Percentiles rank a stretch among this genome's conserved stretches.
These are phyloP conservation scores for Hypoxylon cercidicola DNA, from an alignment of 495 filamentous ascomycete genomes.

Conservation along the genomic window DNA sequence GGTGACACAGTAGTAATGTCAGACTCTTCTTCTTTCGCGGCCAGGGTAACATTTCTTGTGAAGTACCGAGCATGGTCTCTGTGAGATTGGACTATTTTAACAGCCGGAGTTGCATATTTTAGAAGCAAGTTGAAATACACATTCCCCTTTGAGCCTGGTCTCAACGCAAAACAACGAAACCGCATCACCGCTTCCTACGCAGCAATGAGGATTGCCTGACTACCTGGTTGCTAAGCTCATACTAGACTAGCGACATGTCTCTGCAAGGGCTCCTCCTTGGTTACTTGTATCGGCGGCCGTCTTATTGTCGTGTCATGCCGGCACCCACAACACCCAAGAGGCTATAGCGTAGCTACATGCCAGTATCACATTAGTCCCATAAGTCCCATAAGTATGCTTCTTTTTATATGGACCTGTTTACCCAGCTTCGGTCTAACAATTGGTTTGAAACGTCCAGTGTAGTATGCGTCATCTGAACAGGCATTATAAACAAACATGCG, in stretches of 20 bases:
- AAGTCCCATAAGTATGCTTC: conserved; percentile 4
- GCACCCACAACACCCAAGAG: conserved; percentile 2
- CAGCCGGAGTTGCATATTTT: conserved; percentile 31
- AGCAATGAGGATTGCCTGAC: conserved; percentile 6
- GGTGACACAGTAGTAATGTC: conserved; percentile 33
- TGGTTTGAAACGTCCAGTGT: conserved; percentile 12
- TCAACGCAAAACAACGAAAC: conserved; percentile 17
- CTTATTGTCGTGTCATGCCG: conserved; percentile 2
- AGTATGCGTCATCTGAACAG: conserved; percentile 13
- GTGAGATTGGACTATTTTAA: conserved; percentile 23
- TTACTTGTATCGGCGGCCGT: conserved; percentile 19
- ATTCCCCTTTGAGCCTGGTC: conserved; percentile 39
- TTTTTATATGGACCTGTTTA: conserved; percentile 4
- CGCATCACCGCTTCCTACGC: conserved; percentile 23
- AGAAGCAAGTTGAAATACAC: conserved; percentile 38
- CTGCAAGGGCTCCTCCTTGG: conserved; percentile 7
- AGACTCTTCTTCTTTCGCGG: conserved; percentile 12
- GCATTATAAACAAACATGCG: conserved; percentile 7
- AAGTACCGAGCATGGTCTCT: conserved; percentile 25
- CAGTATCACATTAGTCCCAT: conserved; percentile 11
- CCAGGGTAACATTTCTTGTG: conserved; percentile 34
- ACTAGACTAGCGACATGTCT: conserved; percentile 5
- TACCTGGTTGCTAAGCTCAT: neutral
- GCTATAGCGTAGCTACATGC: neutral
- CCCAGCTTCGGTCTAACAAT: conserved; percentile 3